These are phyloP conservation scores for Amanita pseudoporphyria DNA, from an alignment of 768 basidiomycete species.

Conservation along the genomic window DNA sequence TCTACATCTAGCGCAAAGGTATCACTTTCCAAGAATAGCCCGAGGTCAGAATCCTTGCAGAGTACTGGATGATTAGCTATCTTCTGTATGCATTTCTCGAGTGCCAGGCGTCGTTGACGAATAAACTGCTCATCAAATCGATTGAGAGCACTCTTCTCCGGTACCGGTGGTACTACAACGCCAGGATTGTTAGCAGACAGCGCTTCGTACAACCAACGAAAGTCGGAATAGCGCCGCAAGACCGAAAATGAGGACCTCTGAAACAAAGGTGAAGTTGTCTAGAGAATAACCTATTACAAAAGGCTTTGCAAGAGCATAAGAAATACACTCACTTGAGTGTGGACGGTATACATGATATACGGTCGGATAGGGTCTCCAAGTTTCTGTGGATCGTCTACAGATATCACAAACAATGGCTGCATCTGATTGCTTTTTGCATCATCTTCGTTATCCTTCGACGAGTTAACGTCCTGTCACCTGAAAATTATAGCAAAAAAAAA, in stretches of 20 bases:
- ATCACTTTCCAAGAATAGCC: constrained; percentile 89
- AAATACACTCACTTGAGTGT: constrained; percentile 54
- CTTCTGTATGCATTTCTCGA: constrained; percentile 90
- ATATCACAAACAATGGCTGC: constrained; percentile 71
- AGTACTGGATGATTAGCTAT: constrained; percentile 89
- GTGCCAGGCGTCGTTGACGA: constrained; percentile 68
- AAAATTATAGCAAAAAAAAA: not conserved
- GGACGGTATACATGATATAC: constrained; percentile 95
- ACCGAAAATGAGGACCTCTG: constrained; percentile 85
- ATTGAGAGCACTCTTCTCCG: constrained; percentile 90
- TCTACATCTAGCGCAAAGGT: constrained; percentile 83
- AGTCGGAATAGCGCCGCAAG: constrained; percentile 94
- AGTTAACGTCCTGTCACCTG: not conserved
- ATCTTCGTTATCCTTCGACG: not conserved
- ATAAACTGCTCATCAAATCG: constrained; percentile 92
- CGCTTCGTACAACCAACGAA: constrained; percentile 91
- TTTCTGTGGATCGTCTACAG: constrained; percentile 95
- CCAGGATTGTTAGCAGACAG: constrained; percentile 89
- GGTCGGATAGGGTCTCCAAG: constrained; percentile 93
- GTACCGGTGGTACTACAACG: constrained; percentile 92
- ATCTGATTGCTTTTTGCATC: constrained; percentile 34
- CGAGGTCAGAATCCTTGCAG: constrained; percentile 79
- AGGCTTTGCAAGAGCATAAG: not conserved
- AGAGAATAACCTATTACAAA: constrained; percentile 4
- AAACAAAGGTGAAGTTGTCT: constrained; percentile 84